phyloP scores from a whole-genome alignment of 305 asterid species.

The Fraxinus dipetala region DNA sequence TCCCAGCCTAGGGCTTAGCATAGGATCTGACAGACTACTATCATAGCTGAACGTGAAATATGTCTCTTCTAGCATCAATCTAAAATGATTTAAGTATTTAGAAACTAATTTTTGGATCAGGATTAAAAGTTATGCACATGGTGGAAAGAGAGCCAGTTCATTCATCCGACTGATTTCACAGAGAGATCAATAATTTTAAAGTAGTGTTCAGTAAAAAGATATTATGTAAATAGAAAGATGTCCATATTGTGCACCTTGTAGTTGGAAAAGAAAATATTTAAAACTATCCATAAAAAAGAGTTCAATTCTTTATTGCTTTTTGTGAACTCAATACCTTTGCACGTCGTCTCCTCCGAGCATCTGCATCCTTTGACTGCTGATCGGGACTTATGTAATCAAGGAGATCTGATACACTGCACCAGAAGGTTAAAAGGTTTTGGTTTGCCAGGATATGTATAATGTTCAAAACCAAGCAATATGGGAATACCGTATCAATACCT shows the following conservation, averaged over 20 bases:
- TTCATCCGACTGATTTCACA: conserved; percentile 1
- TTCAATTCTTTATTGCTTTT: neutral
- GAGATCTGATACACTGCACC: conserved; percentile 96
- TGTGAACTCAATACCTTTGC: conserved; percentile 57
- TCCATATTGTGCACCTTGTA: neutral
- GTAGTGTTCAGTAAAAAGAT: neutral
- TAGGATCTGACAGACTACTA: neutral
- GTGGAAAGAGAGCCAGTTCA: neutral
- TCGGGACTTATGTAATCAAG: conserved; percentile 92
- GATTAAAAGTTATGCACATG: neutral
- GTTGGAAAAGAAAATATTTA: neutral
- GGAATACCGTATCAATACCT: conserved; percentile 70
- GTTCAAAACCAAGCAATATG: conserved; percentile 40
- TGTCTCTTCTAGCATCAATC: neutral
- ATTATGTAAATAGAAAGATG: neutral
- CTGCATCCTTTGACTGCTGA: conserved; percentile 68
- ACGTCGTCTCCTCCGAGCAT: conserved; percentile 79
- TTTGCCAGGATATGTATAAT: conserved; percentile 27
- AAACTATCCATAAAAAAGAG: conserved; percentile 1
- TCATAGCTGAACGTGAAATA: neutral
- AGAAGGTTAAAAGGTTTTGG: conserved; percentile 35
- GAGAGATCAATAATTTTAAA: neutral
- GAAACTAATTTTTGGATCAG: neutral
- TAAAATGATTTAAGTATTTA: neutral
- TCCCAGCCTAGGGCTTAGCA: neutral